Evolutionary conservation across 164 flowering plant genomes (phyloP).

Genomic region (Sextonia rubra): DNA sequence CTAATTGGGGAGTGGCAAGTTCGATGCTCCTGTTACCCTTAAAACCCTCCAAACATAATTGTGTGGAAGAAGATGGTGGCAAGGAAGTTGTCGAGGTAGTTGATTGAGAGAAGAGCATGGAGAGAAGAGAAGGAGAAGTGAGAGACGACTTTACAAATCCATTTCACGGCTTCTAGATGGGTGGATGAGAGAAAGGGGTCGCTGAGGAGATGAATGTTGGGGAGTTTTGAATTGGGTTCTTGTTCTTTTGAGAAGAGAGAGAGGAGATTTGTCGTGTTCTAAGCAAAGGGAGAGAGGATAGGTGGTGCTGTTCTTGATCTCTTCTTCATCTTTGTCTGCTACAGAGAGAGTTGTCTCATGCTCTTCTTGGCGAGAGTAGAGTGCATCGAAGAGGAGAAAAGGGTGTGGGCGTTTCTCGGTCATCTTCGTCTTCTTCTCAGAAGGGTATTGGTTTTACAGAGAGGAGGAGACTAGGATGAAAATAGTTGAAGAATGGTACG

Average conservation of each 20-base stretch:
- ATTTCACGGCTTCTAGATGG: constrained; percentile 52
- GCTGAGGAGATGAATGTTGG: constrained; percentile 6
- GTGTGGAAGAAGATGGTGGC: constrained; percentile 32
- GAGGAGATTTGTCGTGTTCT: constrained; percentile 44
- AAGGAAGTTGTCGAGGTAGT: constrained; percentile 70
- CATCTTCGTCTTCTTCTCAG: constrained; percentile 57
- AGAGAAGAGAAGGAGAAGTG: constrained; percentile 54
- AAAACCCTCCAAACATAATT: too few species aligned
- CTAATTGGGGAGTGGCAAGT: too few species aligned
- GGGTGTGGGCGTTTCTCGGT: constrained; percentile 17
- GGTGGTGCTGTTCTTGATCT: neutral
- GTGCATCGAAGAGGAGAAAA: constrained; percentile 32
- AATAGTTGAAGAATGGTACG: neutral
- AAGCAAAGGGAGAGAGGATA: constrained; percentile 20
- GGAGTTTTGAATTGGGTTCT: constrained; percentile 11
- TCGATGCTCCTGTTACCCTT: too few species aligned
- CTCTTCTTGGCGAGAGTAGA: constrained; percentile 53
- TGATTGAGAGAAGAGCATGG: constrained; percentile 71
- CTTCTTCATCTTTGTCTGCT: neutral
- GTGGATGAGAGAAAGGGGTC: constrained; percentile 32
- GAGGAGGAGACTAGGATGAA: neutral
- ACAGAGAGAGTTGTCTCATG: constrained; percentile 8
- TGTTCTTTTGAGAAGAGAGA: constrained; percentile 49
- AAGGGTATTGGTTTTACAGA: constrained; percentile 21
- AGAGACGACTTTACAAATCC: constrained; percentile 65